A percentile compares a stretch with the other conserved stretches of the same genome.
phyloP scores from a whole-genome alignment of 768 basidiomycete species.

The Kwoniella shandongensis region DNA sequence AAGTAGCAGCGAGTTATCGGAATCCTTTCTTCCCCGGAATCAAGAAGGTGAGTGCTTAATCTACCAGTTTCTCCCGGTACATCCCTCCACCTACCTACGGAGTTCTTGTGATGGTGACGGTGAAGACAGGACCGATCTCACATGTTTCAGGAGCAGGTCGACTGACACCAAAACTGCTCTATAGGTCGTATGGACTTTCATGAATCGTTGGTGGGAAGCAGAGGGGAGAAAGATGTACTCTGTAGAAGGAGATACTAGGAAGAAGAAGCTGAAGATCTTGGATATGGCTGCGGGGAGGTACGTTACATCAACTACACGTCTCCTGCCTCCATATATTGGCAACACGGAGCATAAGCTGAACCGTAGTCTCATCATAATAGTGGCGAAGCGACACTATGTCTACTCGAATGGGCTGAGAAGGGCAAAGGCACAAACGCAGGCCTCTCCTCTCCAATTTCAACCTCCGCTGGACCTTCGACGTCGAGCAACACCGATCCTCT shows the following conservation, averaged over 20 bases:
- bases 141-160: slow-evolving; percentile 1
- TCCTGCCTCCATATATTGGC: too few relatives aligned
- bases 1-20: slow-evolving; percentile 68
- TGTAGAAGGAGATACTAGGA: slow-evolving; percentile 45
- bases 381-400: slow-evolving; percentile 65
- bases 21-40: slow-evolving; percentile 73
- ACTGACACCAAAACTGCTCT: neutral
- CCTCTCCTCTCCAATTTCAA: neutral
- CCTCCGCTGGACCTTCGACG: neutral
- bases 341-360: too few relatives aligned
- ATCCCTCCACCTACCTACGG: slow-evolving; percentile 54
- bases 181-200: slow-evolving; percentile 42
- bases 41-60: slow-evolving; percentile 59
- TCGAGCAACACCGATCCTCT: slow-evolving; percentile 22
- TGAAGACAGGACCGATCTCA: neutral
- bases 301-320: slow-evolving; percentile 4
- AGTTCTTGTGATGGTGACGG: too few relatives aligned
- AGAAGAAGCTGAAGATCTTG: slow-evolving; percentile 55
- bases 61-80: slow-evolving; percentile 62
- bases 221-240: slow-evolving; percentile 55
- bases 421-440: neutral
- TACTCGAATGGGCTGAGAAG: slow-evolving; percentile 61
- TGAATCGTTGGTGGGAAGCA: slow-evolving; percentile 53
- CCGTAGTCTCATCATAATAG: slow-evolving; percentile 55
- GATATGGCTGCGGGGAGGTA: slow-evolving; percentile 63